Evolutionary conservation across 1,139 yeast genomes (phyloP).

Genomic region (Hyphopichia buzzinii): DNA sequence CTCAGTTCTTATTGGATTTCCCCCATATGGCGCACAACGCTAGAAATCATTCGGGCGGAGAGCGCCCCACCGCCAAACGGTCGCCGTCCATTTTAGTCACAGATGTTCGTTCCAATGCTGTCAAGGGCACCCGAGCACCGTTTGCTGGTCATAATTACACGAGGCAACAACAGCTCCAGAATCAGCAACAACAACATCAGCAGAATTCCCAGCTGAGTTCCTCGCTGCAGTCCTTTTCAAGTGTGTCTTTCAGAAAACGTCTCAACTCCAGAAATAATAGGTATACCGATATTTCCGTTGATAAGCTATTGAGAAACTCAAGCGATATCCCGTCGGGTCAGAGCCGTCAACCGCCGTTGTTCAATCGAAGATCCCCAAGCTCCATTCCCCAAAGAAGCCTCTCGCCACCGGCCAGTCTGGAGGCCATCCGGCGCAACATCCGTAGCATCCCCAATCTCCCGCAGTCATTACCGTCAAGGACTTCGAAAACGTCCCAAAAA

Average conservation of each 20-base stretch:
- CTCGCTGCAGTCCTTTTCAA: conserved; percentile 9
- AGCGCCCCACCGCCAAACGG: conserved; percentile 73
- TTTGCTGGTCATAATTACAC: conserved; percentile 66
- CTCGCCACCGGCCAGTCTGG: conserved; percentile 9
- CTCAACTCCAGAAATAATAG: conserved; percentile 34
- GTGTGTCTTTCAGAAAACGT: conserved; percentile 23
- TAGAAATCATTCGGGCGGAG: conserved; percentile 4
- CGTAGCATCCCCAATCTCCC: conserved; percentile 55
- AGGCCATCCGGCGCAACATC: conserved; percentile 24
- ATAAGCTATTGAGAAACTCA: conserved; percentile 66
- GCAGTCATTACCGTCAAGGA: conserved; percentile 76
- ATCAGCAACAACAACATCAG: conserved; percentile 14
- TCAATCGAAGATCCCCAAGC: conserved; percentile 11
- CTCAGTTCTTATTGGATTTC: too few species aligned
- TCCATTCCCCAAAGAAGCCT: conserved; percentile 8
- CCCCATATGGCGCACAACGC: background rate
- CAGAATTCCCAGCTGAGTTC: conserved; percentile 4
- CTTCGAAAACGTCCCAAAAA: conserved; percentile 82
- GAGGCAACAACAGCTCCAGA: conserved; percentile 34
- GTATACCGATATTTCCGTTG: conserved; percentile 70
- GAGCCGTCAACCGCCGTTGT: conserved; percentile 43
- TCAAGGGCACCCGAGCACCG: conserved; percentile 72
- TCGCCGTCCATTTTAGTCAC: conserved; percentile 94
- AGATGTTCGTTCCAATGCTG: conserved; percentile 65
- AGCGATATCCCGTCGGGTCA: conserved; percentile 87